Conservation (phyloP, 2,329 filamentous ascomycete species). For the Pyricularia grisea region DNA sequence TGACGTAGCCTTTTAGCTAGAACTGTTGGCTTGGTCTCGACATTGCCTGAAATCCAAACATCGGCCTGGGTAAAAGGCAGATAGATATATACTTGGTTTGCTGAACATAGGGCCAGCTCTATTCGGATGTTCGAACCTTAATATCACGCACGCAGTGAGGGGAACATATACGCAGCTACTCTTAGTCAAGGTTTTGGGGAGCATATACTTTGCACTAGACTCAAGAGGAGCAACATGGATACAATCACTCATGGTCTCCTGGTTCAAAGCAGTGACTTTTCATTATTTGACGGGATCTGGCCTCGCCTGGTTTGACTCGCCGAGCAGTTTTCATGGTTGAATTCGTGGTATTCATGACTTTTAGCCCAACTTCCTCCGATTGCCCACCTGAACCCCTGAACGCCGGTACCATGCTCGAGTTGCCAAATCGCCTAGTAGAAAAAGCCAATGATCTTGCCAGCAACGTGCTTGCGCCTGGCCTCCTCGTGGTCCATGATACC, state of each 20-base stretch:
- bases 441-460: slow-evolving; percentile 99
- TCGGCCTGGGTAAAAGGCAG: not conserved
- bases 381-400: slow-evolving; percentile 3
- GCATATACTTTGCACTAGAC: not conserved
- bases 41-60: not conserved
- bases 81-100: not conserved
- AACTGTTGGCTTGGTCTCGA: not conserved
- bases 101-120: not conserved
- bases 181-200: not conserved
- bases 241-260: not conserved
- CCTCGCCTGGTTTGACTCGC: slow-evolving; percentile 1
- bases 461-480: slow-evolving; percentile 94
- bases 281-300: not conserved
- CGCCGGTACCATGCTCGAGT: slow-evolving; percentile 5
- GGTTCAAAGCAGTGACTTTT: not conserved
- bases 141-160: not conserved
- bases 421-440: slow-evolving; percentile 65
- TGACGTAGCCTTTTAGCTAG: no score
- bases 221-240: not conserved
- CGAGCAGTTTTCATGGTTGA: slow-evolving; percentile 5
- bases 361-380: slow-evolving; percentile 4
- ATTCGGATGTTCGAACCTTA: not conserved
- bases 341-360: slow-evolving; percentile 9
- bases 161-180: not conserved
- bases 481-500: slow-evolving; percentile 99